These are phyloP conservation scores for Stagonosporopsis vannaccii DNA, from an alignment of 2,329 filamentous ascomycete genomes.

Conservation along the genomic window DNA sequence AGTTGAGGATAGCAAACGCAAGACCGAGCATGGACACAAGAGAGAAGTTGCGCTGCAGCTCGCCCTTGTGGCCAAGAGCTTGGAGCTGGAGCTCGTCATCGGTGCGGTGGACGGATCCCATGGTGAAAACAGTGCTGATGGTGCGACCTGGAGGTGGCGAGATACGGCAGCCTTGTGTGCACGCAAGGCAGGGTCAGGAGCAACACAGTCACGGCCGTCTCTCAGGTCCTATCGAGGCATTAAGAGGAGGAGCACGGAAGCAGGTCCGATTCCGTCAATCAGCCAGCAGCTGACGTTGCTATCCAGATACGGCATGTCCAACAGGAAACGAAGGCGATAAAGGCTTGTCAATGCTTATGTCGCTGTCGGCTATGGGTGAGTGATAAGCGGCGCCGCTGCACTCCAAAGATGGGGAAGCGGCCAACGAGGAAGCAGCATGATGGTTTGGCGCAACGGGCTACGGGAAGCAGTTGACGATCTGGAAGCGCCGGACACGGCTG, in stretches of 20 bases:
- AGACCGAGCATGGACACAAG: conserved; percentile 67
- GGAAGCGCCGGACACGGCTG: neutral
- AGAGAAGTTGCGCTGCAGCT: conserved; percentile 66
- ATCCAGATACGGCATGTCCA: conserved; percentile 18
- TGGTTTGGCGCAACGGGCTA: neutral
- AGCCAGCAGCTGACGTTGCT: conserved; percentile 15
- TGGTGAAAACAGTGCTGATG: conserved; percentile 20
- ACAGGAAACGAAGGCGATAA: conserved; percentile 9
- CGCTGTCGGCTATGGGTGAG: conserved; percentile 1
- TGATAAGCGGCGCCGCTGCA: conserved; percentile 9
- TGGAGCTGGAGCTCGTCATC: conserved; percentile 48
- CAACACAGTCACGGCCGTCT: neutral
- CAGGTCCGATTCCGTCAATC: conserved; percentile 1
- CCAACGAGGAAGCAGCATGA: conserved; percentile 6
- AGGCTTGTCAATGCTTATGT: conserved; percentile 19
- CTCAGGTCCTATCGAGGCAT: neutral
- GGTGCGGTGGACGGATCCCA: conserved; percentile 28
- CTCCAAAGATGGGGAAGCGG: conserved; percentile 1
- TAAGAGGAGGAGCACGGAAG: conserved; percentile 8
- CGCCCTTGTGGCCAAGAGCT: conserved; percentile 63
- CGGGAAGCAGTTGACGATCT: neutral
- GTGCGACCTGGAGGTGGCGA: neutral
- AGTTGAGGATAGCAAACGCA: conserved; percentile 69
- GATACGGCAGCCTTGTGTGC: neutral
- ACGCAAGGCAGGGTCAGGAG: neutral